These are phyloP conservation scores for Raffaelea arxii DNA, from an alignment of 2,329 filamentous ascomycete species.

Conservation along the genomic window DNA sequence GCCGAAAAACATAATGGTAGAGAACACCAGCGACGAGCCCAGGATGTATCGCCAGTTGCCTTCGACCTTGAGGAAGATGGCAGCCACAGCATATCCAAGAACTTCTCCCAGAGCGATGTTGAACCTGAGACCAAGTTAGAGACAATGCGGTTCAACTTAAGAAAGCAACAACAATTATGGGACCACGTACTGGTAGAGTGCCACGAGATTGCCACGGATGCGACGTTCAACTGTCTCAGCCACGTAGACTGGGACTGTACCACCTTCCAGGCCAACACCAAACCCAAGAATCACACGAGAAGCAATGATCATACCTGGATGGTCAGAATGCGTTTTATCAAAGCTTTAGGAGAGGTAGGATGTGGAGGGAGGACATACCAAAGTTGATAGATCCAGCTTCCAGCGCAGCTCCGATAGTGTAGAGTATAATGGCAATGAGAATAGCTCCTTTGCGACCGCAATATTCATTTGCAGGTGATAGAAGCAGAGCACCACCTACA, in stretches of 20 bases:
- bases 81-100: constrained; percentile 61
- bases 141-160: too few relatives aligned
- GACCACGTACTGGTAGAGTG: constrained; percentile 64
- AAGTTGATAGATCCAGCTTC: constrained; percentile 60
- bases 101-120: constrained; percentile 69
- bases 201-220: constrained; percentile 62
- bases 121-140: too few relatives aligned
- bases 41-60: constrained; percentile 69
- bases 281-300: constrained; percentile 59
- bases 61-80: constrained; percentile 59
- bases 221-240: constrained; percentile 60
- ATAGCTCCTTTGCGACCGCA: constrained; percentile 53
- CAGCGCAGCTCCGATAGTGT: constrained; percentile 59
- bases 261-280: constrained; percentile 63
- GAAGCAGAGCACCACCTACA: constrained; percentile 57
- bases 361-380: constrained; percentile 22
- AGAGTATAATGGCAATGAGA: constrained; percentile 57
- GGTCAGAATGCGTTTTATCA: neutral
- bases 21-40: constrained; percentile 62
- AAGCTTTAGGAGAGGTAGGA: neutral
- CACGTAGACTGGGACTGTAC: constrained; percentile 66
- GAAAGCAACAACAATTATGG: too few relatives aligned
- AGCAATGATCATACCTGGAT: constrained; percentile 54
- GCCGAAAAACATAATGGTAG: constrained; percentile 49
- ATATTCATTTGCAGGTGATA: constrained; percentile 58